Base-by-base conservation (phyloP, 495 filamentous ascomycete genomes). In the Oidiodendron maius region DNA sequence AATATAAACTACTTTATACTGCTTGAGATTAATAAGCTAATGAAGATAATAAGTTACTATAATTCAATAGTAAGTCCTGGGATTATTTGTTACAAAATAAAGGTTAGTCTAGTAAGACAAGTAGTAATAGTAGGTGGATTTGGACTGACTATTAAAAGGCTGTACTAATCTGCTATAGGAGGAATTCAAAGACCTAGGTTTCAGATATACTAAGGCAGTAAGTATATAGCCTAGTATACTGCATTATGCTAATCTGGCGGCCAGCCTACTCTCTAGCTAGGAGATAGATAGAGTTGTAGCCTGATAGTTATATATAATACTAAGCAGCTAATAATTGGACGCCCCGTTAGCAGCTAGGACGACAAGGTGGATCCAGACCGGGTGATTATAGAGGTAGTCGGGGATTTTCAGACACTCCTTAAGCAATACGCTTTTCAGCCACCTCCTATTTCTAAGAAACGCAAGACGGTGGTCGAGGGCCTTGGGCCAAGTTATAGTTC, bases 21-120 rank as follows among this genome's bases (percentile, higher is more conserved):
- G 22, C 51, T 58, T 35, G 55, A 58, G 51, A 58, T 55, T 24
- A 58, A 58, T 26, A 26, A 55, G 40, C 46, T 45, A 42, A 51
- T 34, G 44, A 50, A 48, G 37, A 58, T 52, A 30, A 58, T 58
- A 50, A 55, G 48, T 42, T 37, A 55, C 40, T 58, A 55, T 37
- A 40, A 55, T 50, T 58, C 55, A 36, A 55, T 50, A 34, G 52
- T 46, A 37, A 55, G 40, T 26, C n/a, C 41, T 44, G 21, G 44
- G 22, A 48, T 58, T 47, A 50, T 55, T 40, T n/a, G 41, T 50
- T 15, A 46, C 25, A 50, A 46, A 41, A 50, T 15, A 32, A 55
- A 49, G 55, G 39, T 40, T 50, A 39, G 38, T 32, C 52, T 21
- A 40, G 46, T 55, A 2, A 55, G 34, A 46, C 28, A 24, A 21